These are phyloP conservation scores for Oryza longistaminata DNA, from an alignment of 176 grass and related monocot genomes.

Conservation along the genomic window DNA sequence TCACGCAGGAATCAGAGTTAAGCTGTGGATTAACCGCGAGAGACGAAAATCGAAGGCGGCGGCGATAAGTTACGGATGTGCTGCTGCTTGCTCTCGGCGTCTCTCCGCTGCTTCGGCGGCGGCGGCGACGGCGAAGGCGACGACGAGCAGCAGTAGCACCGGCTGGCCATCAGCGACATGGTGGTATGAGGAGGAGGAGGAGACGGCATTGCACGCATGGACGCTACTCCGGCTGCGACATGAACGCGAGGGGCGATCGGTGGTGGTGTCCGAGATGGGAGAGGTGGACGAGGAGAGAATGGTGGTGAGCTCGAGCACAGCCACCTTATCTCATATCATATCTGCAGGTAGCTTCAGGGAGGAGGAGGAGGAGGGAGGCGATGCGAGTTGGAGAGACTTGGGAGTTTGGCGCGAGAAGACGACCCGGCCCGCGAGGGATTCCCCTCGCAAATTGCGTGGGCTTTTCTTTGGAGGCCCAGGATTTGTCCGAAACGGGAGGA, in stretches of 20 bases:
- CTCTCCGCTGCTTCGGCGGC: slow-evolving; percentile 18
- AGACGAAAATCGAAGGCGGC: not conserved
- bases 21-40: not conserved
- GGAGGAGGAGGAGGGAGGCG: no score
- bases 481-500: no score
- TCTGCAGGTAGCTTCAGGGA: not conserved
- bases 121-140: not conserved
- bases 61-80: slow-evolving; percentile 1
- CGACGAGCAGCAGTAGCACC: slow-evolving; percentile 38
- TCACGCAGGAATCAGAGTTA: slow-evolving; percentile 11
- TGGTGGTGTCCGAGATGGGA: not conserved
- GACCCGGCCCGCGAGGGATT: not conserved
- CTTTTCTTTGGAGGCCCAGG: no score
- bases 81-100: not conserved
- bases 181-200: slow-evolving; percentile 2
- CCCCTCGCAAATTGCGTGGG: not conserved
- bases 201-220: slow-evolving; percentile 14
- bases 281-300: no score
- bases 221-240: not conserved
- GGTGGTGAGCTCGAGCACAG: not conserved
- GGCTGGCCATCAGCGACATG: slow-evolving; percentile 35
- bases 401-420: not conserved
- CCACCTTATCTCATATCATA: not conserved
- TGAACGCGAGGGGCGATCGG: not conserved
- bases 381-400: no score